Conservation (phyloP, 768 basidiomycete species). For the Tulasnella calospora region DNA sequence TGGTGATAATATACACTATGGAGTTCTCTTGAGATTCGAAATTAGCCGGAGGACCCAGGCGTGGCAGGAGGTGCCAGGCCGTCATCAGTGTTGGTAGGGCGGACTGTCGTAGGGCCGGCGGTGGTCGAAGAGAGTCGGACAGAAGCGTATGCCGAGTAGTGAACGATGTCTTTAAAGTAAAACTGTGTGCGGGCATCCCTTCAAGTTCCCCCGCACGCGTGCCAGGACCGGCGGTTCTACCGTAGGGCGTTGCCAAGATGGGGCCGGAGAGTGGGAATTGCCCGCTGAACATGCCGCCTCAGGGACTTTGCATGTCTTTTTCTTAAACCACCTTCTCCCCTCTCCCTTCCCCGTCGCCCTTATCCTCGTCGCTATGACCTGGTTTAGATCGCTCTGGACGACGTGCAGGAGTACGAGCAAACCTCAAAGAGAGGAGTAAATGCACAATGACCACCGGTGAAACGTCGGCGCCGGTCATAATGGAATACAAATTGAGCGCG, state of each 20-base stretch:
- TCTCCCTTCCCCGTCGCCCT: neutral
- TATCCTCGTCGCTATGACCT: neutral
- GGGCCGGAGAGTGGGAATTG: neutral
- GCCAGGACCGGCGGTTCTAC: neutral
- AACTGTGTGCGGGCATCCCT: neutral
- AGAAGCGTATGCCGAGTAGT: neutral
- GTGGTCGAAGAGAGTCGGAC: neutral
- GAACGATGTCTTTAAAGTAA: neutral
- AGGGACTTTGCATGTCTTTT: neutral
- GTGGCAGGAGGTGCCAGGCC: neutral
- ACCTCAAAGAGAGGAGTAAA: neutral
- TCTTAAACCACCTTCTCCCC: neutral
- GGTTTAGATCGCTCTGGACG: neutral
- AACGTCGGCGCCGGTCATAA: neutral
- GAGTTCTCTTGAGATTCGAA: slow-evolving; percentile 3
- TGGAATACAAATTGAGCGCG: neutral
- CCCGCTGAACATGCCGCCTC: neutral
- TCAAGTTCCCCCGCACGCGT: neutral
- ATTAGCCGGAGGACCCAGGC: neutral
- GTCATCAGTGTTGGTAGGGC: neutral
- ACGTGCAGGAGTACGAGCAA: neutral
- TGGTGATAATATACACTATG: neutral
- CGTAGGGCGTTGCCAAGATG: neutral
- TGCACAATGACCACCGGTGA: neutral
- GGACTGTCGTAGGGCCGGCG: neutral